Evolutionary conservation across 164 flowering plant genomes (phyloP).

Genomic region (Annona squamosa): DNA sequence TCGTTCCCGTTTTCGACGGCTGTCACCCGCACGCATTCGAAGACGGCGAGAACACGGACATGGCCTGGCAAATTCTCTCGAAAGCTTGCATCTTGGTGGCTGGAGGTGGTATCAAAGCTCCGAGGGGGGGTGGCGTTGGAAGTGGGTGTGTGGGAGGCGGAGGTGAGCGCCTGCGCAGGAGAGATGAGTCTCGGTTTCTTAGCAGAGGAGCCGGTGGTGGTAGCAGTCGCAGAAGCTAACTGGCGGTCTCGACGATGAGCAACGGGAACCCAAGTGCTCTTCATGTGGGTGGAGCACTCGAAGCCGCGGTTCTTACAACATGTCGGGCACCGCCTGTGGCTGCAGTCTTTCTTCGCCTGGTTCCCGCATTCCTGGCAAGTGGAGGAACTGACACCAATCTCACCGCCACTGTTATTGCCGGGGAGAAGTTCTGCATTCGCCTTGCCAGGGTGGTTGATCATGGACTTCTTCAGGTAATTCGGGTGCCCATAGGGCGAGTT

Average conservation of each 20-base stretch:
- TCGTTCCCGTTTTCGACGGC: slow-evolving; percentile 85
- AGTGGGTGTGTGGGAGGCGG: slow-evolving; percentile 14
- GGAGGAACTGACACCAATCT: slow-evolving; percentile 17
- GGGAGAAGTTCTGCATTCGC: background rate
- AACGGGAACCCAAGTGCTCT: slow-evolving; percentile 80
- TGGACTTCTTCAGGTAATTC: background rate
- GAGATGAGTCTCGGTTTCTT: slow-evolving; percentile 37
- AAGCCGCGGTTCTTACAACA: slow-evolving; percentile 72
- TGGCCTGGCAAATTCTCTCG: slow-evolving; percentile 70
- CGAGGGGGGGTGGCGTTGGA: slow-evolving; percentile 15
- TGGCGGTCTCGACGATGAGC: slow-evolving; percentile 54
- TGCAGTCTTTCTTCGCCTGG: slow-evolving; percentile 73
- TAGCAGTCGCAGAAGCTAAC: slow-evolving; percentile 27
- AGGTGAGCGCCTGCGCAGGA: slow-evolving; percentile 12
- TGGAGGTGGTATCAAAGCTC: slow-evolving; percentile 23
- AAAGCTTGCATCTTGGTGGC: slow-evolving; percentile 46
- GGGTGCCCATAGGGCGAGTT: background rate
- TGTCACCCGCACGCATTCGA: slow-evolving; percentile 86
- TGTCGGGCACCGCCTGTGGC: slow-evolving; percentile 57
- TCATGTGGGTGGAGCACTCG: slow-evolving; percentile 61
- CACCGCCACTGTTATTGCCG: background rate
- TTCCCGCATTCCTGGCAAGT: slow-evolving; percentile 78
- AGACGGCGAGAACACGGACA: slow-evolving; percentile 75
- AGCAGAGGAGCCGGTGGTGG: slow-evolving; percentile 19
- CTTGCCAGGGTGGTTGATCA: no score